phyloP scores from a whole-genome alignment of 2,329 filamentous ascomycete genomes.

The Fusarium oligoseptatum region DNA sequence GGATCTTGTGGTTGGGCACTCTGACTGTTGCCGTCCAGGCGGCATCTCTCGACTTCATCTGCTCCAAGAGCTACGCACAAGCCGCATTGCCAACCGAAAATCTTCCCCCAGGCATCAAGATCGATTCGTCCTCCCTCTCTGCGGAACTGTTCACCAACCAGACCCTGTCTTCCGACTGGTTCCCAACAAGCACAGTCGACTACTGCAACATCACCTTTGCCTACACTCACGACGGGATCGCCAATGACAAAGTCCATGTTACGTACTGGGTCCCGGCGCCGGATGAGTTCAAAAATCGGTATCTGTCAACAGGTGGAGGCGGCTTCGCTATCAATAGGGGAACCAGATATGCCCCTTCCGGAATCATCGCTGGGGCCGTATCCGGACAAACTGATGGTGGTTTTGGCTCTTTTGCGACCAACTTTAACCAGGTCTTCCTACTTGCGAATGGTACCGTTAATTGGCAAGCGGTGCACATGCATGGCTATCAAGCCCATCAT shows the following conservation, averaged over 20 bases:
- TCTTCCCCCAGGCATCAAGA: neutral
- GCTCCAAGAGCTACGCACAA: slow-evolving; percentile 1
- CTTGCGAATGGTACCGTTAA: slow-evolving; percentile 64
- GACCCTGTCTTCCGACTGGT: slow-evolving; percentile 11
- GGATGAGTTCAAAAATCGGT: slow-evolving; percentile 58
- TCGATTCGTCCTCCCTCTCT: neutral
- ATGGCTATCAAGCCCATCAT: slow-evolving; percentile 63
- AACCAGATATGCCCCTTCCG: slow-evolving; percentile 47
- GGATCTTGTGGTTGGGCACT: neutral
- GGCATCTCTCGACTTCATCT: slow-evolving; percentile 1
- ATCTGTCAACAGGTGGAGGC: slow-evolving; percentile 59
- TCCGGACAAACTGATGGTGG: slow-evolving; percentile 58
- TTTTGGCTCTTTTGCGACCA: slow-evolving; percentile 57
- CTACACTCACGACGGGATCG: slow-evolving; percentile 51
- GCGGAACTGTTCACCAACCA: neutral
- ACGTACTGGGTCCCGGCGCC: slow-evolving; percentile 52
- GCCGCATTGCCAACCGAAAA: neutral
- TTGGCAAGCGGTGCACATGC: slow-evolving; percentile 63
- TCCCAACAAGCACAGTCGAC: slow-evolving; percentile 11
- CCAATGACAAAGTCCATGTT: slow-evolving; percentile 49
- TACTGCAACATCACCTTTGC: slow-evolving; percentile 55
- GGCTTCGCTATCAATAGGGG: slow-evolving; percentile 49
- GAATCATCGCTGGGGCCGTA: slow-evolving; percentile 57
- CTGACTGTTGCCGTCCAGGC: neutral
- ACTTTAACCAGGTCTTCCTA: slow-evolving; percentile 55